A percentile compares a stretch with the other conserved stretches of the same genome.
Conservation (phyloP, 73 alveolate genomes). For the Paramecium pentaurelia region DNA sequence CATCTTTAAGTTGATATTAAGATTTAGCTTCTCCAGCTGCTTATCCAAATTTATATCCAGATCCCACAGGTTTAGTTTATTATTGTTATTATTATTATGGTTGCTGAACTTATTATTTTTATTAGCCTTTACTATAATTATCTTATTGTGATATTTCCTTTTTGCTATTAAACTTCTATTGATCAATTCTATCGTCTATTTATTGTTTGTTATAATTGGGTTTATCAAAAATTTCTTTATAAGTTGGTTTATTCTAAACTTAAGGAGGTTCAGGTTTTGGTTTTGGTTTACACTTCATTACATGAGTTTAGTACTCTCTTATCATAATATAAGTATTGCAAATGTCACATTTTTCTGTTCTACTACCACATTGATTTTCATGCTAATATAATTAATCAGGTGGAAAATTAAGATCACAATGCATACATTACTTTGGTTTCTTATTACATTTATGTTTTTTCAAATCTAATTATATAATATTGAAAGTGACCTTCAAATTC, state of each 20-base stretch:
- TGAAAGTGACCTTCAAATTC: background rate
- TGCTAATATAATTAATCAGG: background rate
- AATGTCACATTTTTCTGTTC: background rate
- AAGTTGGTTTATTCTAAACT: background rate
- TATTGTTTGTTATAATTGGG: background rate
- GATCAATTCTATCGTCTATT: background rate
- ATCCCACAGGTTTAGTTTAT: background rate
- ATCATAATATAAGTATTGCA: background rate
- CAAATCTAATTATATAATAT: background rate
- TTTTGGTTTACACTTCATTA: background rate
- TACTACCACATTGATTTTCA: slow-evolving; percentile 23
- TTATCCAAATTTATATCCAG: background rate
- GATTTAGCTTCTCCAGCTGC: background rate
- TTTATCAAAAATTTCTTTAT: background rate
- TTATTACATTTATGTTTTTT: background rate
- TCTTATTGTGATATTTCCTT: background rate
- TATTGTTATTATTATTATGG: background rate
- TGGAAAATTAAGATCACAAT: background rate
- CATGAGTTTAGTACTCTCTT: background rate
- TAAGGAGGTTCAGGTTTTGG: background rate
- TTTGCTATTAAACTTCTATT: background rate
- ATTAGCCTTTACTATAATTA: background rate
- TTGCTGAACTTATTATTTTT: background rate
- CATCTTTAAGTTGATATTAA: background rate
- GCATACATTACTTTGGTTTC: background rate